A percentile compares a stretch with the other conserved stretches of the same genome.
Conservation (phyloP, 495 filamentous ascomycete species). For the Penicillium robsamsonii region DNA sequence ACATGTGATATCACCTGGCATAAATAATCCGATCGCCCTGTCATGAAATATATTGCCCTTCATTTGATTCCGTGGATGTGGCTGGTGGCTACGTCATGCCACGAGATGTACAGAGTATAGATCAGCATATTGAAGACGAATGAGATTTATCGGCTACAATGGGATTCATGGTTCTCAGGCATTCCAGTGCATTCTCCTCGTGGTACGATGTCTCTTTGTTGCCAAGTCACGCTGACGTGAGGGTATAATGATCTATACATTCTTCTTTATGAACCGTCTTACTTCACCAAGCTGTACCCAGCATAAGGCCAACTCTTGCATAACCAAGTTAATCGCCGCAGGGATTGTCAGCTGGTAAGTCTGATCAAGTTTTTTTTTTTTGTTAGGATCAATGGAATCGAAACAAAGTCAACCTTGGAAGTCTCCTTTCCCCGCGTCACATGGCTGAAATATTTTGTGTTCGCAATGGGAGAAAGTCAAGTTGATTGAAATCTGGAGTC, state of each 20-base stretch:
- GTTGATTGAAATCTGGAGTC: not conserved
- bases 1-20: conserved; percentile 2
- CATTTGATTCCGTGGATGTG: not conserved
- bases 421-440: not conserved
- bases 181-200: no score
- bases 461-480: not conserved
- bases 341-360: not conserved
- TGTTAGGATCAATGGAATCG: not conserved
- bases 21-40: not conserved
- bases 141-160: not conserved
- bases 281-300: not conserved
- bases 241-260: not conserved
- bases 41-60: not conserved
- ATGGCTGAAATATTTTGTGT: not conserved
- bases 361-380: not conserved
- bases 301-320: not conserved
- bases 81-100: conserved; percentile 8
- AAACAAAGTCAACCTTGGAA: not conserved
- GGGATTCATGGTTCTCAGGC: not conserved
- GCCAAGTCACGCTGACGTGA: no score
- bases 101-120: conserved; percentile 1
- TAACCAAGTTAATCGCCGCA: not conserved
- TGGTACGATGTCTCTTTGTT: no score
- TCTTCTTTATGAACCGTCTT: not conserved
- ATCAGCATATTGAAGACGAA: not conserved